These are phyloP conservation scores for Panellus pusillus DNA, from an alignment of 768 basidiomycete species.

Conservation along the genomic window DNA sequence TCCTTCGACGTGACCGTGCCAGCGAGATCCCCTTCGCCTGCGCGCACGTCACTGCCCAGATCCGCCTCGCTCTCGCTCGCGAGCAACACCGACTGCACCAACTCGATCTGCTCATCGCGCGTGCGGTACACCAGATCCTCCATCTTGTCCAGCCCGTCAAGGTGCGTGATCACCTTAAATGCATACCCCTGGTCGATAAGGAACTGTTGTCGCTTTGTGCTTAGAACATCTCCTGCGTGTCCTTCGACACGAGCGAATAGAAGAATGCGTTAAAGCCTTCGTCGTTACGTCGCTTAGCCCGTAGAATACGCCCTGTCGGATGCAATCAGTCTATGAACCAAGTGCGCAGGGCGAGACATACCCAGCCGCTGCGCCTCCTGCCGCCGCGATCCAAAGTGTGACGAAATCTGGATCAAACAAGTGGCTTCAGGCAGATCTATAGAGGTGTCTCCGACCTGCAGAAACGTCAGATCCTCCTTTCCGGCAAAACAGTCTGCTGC, in stretches of 20 bases:
- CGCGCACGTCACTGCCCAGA: conserved; percentile 79
- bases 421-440: conserved; percentile 99
- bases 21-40: conserved; percentile 81
- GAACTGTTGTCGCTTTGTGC: conserved; percentile 98
- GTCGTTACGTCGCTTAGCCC: conserved; percentile 96
- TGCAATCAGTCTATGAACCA: background rate
- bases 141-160: conserved; percentile 86
- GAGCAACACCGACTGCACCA: conserved; percentile 88
- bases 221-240: conserved; percentile 99
- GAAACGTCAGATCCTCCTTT: background rate
- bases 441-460: conserved; percentile 93
- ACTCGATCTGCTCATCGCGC: conserved; percentile 91
- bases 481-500: conserved; percentile 10
- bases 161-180: conserved; percentile 98
- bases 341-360: conserved; percentile 25
- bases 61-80: conserved; percentile 91
- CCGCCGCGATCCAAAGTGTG: conserved; percentile 96
- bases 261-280: conserved; percentile 99
- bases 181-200: conserved; percentile 98
- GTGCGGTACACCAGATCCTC: conserved; percentile 91
- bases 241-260: conserved; percentile 98
- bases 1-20: conserved; percentile 87
- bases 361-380: conserved; percentile 97
- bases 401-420: conserved; percentile 98
- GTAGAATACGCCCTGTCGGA: conserved; percentile 81